These are phyloP conservation scores for Apiospora saccharicola DNA, from an alignment of 2,329 filamentous ascomycete genomes.

Conservation along the genomic window DNA sequence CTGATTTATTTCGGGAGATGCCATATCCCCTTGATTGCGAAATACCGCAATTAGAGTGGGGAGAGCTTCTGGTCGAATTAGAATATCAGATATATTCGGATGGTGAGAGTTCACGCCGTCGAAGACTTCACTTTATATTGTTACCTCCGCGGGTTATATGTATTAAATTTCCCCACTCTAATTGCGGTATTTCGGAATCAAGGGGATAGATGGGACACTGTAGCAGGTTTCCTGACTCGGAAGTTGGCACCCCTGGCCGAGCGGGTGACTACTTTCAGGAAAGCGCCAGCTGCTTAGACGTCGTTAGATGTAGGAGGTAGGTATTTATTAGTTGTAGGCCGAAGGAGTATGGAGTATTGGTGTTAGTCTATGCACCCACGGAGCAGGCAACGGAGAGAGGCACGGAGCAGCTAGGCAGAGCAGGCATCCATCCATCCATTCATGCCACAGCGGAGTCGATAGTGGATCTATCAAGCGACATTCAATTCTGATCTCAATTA, in stretches of 20 bases:
- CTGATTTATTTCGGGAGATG: slow-evolving; percentile 19
- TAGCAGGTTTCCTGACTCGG: slow-evolving; percentile 10
- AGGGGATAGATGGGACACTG: neutral
- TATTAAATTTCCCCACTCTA: no score
- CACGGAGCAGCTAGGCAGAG: neutral
- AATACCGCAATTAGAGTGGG: no score
- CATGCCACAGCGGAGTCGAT: neutral
- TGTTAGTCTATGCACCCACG: neutral
- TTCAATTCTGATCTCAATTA: neutral
- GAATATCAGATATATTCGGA: no score
- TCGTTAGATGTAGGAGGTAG: no score
- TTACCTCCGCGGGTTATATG: no score
- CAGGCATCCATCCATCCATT: slow-evolving; percentile 14
- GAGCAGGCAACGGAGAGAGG: neutral
- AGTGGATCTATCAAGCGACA: slow-evolving; percentile 5
- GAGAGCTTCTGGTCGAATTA: no score
- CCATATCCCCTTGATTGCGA: no score
- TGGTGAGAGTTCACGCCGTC: no score
- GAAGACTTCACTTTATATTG: no score
- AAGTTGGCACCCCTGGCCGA: neutral
- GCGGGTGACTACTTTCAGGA: neutral
- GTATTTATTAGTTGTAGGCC: no score
- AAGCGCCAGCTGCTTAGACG: neutral
- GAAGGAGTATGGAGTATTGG: neutral
- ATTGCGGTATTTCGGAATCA: no score